phyloP scores from a whole-genome alignment of 2,329 filamentous ascomycete genomes.

The Fusarium sp. region DNA sequence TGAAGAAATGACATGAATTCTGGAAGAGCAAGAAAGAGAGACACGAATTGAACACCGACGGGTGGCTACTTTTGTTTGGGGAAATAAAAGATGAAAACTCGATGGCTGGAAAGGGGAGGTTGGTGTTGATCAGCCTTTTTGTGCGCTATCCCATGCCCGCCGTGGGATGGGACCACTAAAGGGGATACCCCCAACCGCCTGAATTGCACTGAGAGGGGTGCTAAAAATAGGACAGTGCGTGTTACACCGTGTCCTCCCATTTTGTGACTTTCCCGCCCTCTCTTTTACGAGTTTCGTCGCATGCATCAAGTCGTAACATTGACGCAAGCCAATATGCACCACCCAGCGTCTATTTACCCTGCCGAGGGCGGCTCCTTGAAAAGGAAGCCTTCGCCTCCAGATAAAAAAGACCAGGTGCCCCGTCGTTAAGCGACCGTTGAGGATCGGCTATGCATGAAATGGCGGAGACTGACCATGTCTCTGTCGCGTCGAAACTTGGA shows the following conservation, averaged over 20 bases:
- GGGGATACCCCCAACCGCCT: background rate
- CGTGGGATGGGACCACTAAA: background rate
- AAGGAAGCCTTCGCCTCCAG: background rate
- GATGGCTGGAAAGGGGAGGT: conserved; percentile 39
- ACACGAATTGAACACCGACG: background rate
- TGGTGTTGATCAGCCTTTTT: conserved; percentile 19
- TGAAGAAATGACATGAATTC: background rate
- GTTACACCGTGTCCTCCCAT: conserved; percentile 7
- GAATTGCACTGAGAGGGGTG: background rate
- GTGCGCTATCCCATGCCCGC: background rate
- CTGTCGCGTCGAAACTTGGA: background rate
- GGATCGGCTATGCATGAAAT: background rate
- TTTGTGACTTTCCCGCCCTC: background rate
- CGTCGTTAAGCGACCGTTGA: background rate
- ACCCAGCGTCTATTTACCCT: background rate
- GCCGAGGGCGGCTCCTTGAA: background rate
- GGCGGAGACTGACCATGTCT: background rate
- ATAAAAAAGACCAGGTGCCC: background rate
- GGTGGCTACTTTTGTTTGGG: conserved; percentile 28
- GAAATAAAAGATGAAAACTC: conserved; percentile 11
- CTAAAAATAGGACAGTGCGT: conserved; percentile 13
- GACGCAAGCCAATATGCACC: conserved; percentile 6
- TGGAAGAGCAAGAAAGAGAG: background rate
- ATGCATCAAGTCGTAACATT: conserved; percentile 1
- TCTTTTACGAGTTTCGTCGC: background rate